Percentiles rank a stretch among this genome's conserved stretches.
Conservation (phyloP, 1,284 basidiomycete species). For the Puccinia polysora region DNA sequence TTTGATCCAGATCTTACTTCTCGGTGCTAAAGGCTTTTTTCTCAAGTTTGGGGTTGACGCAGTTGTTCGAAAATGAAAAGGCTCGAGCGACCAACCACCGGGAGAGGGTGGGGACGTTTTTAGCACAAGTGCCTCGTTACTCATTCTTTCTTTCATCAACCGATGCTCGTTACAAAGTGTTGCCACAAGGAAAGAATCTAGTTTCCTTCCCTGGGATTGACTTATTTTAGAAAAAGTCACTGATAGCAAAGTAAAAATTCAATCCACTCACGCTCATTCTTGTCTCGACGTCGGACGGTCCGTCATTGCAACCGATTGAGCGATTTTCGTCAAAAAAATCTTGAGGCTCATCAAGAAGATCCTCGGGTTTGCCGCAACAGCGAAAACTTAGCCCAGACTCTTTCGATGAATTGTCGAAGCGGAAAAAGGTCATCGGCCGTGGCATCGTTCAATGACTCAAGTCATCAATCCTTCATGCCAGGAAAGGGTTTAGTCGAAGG, state of each 20-base stretch:
- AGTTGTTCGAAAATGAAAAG: constrained; percentile 12
- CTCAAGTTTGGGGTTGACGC: constrained; percentile 13
- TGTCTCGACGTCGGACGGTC: not conserved
- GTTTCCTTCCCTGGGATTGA: not conserved
- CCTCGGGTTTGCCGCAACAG: constrained; percentile 30
- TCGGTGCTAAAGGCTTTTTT: constrained; percentile 1
- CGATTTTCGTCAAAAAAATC: constrained; percentile 4
- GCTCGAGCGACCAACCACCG: constrained; percentile 8
- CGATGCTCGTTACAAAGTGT: constrained; percentile 28
- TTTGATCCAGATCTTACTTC: constrained; percentile 11
- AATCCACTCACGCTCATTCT: constrained; percentile 12
- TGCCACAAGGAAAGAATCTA: constrained; percentile 30
- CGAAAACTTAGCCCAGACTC: constrained; percentile 34
- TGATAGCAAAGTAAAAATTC: not conserved
- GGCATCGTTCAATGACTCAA: constrained; percentile 22
- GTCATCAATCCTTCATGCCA: constrained; percentile 19
- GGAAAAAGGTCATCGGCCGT: constrained; percentile 29
- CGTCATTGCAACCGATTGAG: not conserved
- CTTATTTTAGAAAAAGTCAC: not conserved
- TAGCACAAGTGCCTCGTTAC: not conserved
- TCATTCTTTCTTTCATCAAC: constrained; percentile 13
- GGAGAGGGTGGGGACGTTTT: not conserved
- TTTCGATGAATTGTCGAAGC: constrained; percentile 34
- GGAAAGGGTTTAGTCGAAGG: constrained; percentile 14
- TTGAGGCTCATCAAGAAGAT: constrained; percentile 16